A percentile compares a stretch with the other conserved stretches of the same genome.
Conservation (phyloP, 495 filamentous ascomycete species). For the Astrothelium subdiscretum region DNA sequence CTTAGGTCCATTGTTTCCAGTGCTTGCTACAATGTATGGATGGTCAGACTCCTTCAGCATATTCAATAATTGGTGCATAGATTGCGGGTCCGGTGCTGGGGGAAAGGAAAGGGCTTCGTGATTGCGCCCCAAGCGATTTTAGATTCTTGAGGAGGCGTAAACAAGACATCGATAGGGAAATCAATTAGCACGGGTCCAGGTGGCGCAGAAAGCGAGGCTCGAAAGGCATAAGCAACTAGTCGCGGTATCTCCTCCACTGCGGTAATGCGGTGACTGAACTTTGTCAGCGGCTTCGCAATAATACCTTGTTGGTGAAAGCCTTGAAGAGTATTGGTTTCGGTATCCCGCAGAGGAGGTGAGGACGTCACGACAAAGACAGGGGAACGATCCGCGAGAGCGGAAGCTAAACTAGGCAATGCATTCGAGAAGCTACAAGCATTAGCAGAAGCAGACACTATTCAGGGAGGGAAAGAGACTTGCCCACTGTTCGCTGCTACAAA, state of each 20-base stretch:
- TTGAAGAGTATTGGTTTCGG: conserved; percentile 20
- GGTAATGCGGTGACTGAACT: conserved; percentile 20
- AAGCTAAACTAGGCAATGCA: conserved; percentile 16
- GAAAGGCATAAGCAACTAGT: conserved; percentile 12
- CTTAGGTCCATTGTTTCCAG: conserved; percentile 7
- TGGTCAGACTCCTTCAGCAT: conserved; percentile 9
- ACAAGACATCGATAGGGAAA: conserved; percentile 21
- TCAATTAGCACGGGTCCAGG: conserved; percentile 19
- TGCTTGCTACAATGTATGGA: conserved; percentile 19
- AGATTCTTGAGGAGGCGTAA: conserved; percentile 11
- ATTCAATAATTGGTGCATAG: conserved; percentile 9
- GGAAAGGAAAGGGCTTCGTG: conserved; percentile 7
- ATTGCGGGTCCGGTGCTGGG: conserved; percentile 13
- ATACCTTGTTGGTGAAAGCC: conserved; percentile 21
- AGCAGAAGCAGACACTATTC: background rate
- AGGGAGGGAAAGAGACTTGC: background rate
- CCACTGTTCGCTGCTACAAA: conserved; percentile 24
- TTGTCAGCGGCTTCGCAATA: conserved; percentile 18
- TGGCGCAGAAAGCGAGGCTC: conserved; percentile 11
- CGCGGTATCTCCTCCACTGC: conserved; percentile 21
- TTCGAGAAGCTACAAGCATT: conserved; percentile 14
- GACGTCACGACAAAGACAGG: conserved; percentile 19
- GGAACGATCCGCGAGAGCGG: conserved; percentile 20
- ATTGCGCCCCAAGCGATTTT: conserved; percentile 15
- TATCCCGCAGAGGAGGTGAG: conserved; percentile 18